These are phyloP conservation scores for Monosporascus sp. DNA, from an alignment of 2,329 filamentous ascomycete genomes.

Conservation along the genomic window DNA sequence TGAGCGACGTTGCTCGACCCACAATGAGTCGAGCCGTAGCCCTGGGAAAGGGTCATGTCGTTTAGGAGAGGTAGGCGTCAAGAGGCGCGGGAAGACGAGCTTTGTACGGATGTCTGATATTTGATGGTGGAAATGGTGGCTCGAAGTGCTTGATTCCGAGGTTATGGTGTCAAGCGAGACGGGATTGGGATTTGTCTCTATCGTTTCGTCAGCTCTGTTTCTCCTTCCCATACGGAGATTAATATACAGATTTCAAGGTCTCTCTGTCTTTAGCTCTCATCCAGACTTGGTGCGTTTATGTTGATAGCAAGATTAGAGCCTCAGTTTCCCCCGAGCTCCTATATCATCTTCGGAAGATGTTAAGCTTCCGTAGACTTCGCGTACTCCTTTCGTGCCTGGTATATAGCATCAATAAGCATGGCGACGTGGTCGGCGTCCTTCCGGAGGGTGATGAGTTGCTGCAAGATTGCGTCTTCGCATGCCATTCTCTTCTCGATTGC, in stretches of 20 bases:
- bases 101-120: too few species aligned
- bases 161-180: not conserved
- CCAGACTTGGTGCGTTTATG: too few species aligned
- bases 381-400: not conserved
- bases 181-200: not conserved
- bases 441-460: not conserved
- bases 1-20: too few species aligned
- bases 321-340: too few species aligned
- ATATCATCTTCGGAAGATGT: not conserved
- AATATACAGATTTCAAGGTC: not conserved
- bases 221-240: not conserved
- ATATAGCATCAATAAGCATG: not conserved
- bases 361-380: not conserved
- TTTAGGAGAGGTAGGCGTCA: not conserved
- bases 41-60: too few species aligned
- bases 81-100: too few species aligned
- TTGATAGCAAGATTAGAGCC: too few species aligned
- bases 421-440: not conserved
- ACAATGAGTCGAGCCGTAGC: too few species aligned
- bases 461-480: constrained; percentile 2
- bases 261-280: too few species aligned
- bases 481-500: constrained; percentile 6
- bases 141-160: too few species aligned
- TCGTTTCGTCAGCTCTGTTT: not conserved
- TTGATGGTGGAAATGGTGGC: too few species aligned